A percentile compares a stretch with the other conserved stretches of the same genome.
phyloP scores from a whole-genome alignment of 768 basidiomycete genomes.

The Boletellus sp. region DNA sequence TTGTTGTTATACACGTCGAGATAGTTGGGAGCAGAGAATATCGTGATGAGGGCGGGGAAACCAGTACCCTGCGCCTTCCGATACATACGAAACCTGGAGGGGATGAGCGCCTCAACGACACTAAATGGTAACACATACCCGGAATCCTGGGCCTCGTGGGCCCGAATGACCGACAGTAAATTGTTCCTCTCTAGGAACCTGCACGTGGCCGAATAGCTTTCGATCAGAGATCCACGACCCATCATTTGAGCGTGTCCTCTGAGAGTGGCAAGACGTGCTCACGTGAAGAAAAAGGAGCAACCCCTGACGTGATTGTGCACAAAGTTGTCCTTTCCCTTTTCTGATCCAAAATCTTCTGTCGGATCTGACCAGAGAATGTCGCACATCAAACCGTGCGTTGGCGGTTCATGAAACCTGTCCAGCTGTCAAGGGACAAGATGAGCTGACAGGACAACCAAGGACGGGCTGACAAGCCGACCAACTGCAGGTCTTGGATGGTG shows the following conservation, averaged over 20 bases:
- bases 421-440: conserved; percentile 37
- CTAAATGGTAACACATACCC: conserved; percentile 49
- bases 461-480: conserved; percentile 34
- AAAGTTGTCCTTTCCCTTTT: conserved; percentile 63
- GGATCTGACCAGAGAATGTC: conserved; percentile 77
- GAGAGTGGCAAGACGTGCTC: conserved; percentile 16
- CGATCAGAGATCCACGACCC: not conserved
- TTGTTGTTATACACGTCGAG: conserved; percentile 96
- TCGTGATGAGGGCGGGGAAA: conserved; percentile 95
- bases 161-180: conserved; percentile 89
- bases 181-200: conserved; percentile 91
- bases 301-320: conserved; percentile 72
- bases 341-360: conserved; percentile 66
- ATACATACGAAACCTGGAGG: conserved; percentile 81
- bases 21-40: conserved; percentile 97
- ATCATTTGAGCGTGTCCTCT: not conserved
- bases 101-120: not conserved
- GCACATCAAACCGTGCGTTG: conserved; percentile 71
- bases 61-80: conserved; percentile 89
- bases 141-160: conserved; percentile 95
- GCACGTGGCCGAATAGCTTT: conserved; percentile 82
- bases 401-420: conserved; percentile 71
- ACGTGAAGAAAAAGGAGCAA: conserved; percentile 77
- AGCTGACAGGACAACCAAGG: not conserved
- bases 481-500: conserved; percentile 62